Conservation (phyloP, 345 rosid species). For the Melastoma malabathricum region DNA sequence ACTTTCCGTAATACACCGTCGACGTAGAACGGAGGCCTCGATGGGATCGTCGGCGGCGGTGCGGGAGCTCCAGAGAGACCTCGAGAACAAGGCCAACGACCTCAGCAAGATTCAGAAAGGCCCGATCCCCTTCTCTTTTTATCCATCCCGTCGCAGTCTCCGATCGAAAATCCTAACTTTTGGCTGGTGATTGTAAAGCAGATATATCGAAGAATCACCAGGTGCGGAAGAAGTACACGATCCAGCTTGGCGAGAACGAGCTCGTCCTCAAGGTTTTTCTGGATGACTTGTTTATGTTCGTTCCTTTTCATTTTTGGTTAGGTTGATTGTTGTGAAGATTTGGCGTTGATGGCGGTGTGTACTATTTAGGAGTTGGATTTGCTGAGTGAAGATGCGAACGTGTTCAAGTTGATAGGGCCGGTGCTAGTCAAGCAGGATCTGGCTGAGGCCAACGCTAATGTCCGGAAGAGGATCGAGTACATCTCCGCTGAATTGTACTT, state of each 20-base stretch:
- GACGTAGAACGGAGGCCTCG: no score
- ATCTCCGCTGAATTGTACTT: slow-evolving; percentile 83
- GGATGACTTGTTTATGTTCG: not conserved
- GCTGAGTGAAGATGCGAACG: slow-evolving; percentile 78
- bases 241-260: slow-evolving; percentile 94
- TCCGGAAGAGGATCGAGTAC: slow-evolving; percentile 86
- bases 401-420: slow-evolving; percentile 88
- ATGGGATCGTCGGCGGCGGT: slow-evolving; percentile 66
- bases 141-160: no score
- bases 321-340: slow-evolving; percentile 1
- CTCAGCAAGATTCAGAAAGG: slow-evolving; percentile 85
- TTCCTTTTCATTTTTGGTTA: not conserved
- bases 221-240: slow-evolving; percentile 84
- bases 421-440: slow-evolving; percentile 95
- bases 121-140: not conserved
- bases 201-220: slow-evolving; percentile 86
- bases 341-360: slow-evolving; percentile 3
- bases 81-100: slow-evolving; percentile 69
- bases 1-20: no score
- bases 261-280: slow-evolving; percentile 68
- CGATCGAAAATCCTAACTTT: not conserved
- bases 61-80: slow-evolving; percentile 69
- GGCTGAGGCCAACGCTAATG: slow-evolving; percentile 95
- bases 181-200: slow-evolving; percentile 9
- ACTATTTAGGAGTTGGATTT: slow-evolving; percentile 60